phyloP scores from a whole-genome alignment of 148 eudicot species.

The Oxyria digyna region DNA sequence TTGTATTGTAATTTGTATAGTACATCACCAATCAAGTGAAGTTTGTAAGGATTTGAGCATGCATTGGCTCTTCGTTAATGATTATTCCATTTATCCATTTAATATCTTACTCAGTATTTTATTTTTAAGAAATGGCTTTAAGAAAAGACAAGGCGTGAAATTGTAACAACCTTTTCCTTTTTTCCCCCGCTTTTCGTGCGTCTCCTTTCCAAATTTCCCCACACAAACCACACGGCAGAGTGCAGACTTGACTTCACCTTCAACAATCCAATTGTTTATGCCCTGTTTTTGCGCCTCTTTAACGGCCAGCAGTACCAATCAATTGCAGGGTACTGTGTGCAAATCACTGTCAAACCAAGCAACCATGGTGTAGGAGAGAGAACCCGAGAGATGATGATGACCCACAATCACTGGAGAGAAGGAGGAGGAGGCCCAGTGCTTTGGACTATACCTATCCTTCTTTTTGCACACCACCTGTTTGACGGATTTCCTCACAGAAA shows the following conservation, averaged over 20 bases:
- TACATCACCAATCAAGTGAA: neutral
- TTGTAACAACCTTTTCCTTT: neutral
- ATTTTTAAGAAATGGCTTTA: neutral
- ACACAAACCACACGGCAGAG: conserved; percentile 5
- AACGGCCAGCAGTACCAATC: conserved; percentile 4
- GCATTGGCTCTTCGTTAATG: neutral
- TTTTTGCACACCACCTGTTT: conserved; percentile 6
- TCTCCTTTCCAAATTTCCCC: neutral
- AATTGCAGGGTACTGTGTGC: neutral
- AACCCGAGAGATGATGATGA: neutral
- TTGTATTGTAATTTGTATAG: no score
- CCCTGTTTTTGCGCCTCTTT: conserved; percentile 3
- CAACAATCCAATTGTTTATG: conserved; percentile 3
- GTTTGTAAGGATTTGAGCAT: neutral
- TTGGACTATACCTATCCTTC: conserved; percentile 2
- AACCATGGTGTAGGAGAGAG: neutral
- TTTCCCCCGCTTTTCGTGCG: neutral
- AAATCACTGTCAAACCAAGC: conserved; percentile 2
- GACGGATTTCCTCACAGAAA: neutral
- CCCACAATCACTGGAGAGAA: conserved; percentile 5
- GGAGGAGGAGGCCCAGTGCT: conserved; percentile 6
- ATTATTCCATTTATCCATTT: neutral
- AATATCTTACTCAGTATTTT: no score
- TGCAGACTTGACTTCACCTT: neutral
- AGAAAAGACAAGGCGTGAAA: conserved; percentile 4